Evolutionary conservation across 768 basidiomycete species (phyloP).

Genomic region (Cystobasidium tubakii): DNA sequence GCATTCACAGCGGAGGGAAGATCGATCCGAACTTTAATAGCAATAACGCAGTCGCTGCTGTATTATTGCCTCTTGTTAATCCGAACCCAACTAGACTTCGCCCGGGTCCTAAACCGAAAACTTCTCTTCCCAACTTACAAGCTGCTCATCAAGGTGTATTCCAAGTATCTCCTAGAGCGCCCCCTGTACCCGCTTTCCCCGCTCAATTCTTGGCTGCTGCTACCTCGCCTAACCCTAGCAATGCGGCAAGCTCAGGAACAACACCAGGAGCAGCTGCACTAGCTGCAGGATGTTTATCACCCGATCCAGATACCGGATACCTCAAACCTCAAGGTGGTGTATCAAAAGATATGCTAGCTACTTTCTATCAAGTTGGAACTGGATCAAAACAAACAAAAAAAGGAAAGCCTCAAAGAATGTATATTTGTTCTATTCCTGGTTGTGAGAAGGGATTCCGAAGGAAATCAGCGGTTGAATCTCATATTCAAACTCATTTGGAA

Average conservation of each 20-base stretch:
- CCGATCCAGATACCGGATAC: constrained; percentile 12
- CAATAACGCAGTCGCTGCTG: not conserved
- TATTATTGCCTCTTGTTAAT: not conserved
- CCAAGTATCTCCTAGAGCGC: constrained; percentile 13
- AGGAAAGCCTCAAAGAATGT: constrained; percentile 42
- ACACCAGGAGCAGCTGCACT: not conserved
- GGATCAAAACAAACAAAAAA: constrained; percentile 29
- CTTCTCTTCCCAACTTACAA: constrained; percentile 29
- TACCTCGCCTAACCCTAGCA: not conserved
- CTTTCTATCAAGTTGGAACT: constrained; percentile 11
- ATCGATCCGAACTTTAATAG: not conserved
- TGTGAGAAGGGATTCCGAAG: constrained; percentile 47
- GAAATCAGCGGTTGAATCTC: constrained; percentile 51
- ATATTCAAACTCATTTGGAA: constrained; percentile 53
- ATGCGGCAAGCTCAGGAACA: not conserved
- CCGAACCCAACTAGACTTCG: constrained; percentile 15
- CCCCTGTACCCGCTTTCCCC: constrained; percentile 26
- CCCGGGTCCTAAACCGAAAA: constrained; percentile 31
- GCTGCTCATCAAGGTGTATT: constrained; percentile 31
- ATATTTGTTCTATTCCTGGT: constrained; percentile 47
- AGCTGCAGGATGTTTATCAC: constrained; percentile 16
- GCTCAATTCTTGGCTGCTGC: not conserved
- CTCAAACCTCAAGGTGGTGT: not conserved
- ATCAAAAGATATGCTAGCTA: constrained; percentile 30
- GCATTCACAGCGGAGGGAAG: not conserved